Base-by-base conservation (phyloP, 2,329 filamentous ascomycete species). In the Gnomoniopsis sp. region DNA sequence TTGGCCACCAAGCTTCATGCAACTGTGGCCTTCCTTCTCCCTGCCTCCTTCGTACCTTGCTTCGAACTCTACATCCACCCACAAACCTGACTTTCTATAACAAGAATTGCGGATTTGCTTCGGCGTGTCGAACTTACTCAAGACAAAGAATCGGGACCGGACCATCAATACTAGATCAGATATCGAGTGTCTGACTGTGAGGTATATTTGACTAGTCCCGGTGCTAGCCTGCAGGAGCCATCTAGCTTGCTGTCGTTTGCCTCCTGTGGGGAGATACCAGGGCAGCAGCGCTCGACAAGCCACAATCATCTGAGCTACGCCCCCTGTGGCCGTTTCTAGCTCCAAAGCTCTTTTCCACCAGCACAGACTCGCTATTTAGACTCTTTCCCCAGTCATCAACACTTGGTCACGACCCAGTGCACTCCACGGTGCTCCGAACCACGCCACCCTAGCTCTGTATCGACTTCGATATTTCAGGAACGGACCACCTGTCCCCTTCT, bases 1-100 rank as follows among this genome's bases (percentile, higher is more conserved):
- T 26, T 61, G 55, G 59, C 59, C 59, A 61, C 59, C 36, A 26
- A 58, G 48, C 41, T 61, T 53, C 41, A 49, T 57, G 50, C 53
- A 52, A 56, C 48, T 46, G 46, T 56, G 33, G 57, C 55, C 52
- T 53, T 59, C 57, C 51, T 59, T 23, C 46, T 47, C 57, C 52
- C 47, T 59, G 38, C 47, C 51, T 54, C 51, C 48, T 47, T 23
- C 44, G 21, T 47, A 47, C 21, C 21, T 47, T 30, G 36, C 36
- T n/a, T 12, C 12, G 36, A 11, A 41, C 36, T 12, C 19, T 47
- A n/a, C 21, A 34, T 49, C 26, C 23, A 10, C 7, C 6, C 12
- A 49, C 17, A 15, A 43, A n/a, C 23, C 11, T n/a, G 12, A 14
- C 11, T 17, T n/a, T 22, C 38, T 12, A 41, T 19, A 17, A 46